Base-by-base conservation (phyloP, 1,284 basidiomycete genomes). In the Malassezia equina region DNA sequence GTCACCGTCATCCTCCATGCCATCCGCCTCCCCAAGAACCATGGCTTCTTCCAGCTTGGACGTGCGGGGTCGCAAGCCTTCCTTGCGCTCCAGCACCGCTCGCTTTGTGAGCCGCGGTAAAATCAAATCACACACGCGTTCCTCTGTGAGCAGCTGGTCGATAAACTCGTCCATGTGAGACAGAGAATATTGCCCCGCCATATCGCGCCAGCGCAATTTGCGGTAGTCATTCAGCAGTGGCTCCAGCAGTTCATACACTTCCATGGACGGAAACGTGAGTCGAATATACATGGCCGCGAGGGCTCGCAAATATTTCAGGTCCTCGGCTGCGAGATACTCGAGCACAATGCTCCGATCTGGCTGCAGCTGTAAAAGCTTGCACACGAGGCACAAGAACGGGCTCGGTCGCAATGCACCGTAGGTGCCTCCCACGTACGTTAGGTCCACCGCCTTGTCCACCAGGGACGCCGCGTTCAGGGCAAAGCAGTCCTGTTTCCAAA, bases 231-330 rank as follows among this genome's bases (percentile, higher is more conserved):
- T 89, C 59, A 98, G 80, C 23, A 98, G 75, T 7, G 93, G 93
- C 75, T 99, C 94, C 11, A 99, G 80, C 15, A 89, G 79, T 69
- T 90, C 88, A 70, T 90, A 96, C 4, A 95, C 86, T 55, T 98
- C 90, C 34, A 83, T 82, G 1, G 89, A 80, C 39, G 82, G 80
- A 76, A 95, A 98, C 1, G 90, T 95, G 78, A 99, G 84, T 31
- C 94, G 85, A 57, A 98, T 82, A 72, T 98, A 99, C 77, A 98
- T 83, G 2, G 85, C 90, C 0, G 93, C 88, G 8, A 99, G 78
- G 0, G 93, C 93, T 60, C 91, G 81, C 52, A 99, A 79, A 76
- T 98, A 96, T 90, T 99, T 99, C 81, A 96, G 96, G 73, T 98
- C 93, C 2, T 88, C 90, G 57, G 85, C 82, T 0, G 52, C 53